Base-by-base conservation (phyloP, 352 stramenopile species). In the Globisporangium acanthophoron region DNA sequence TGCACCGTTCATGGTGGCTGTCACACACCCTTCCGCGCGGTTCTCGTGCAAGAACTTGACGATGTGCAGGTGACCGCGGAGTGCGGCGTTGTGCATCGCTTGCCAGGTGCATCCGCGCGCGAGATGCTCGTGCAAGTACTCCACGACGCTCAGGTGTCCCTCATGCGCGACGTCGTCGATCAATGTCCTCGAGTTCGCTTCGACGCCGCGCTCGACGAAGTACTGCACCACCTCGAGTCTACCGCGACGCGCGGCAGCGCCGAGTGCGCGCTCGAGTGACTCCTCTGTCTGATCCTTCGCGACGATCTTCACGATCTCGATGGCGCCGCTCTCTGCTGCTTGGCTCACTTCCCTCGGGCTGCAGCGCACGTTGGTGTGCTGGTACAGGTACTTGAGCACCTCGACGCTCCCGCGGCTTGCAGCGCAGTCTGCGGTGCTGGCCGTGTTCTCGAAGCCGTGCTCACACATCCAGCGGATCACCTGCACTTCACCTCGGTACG, bases 1-100 rank as follows among this genome's bases (percentile, higher is more conserved):
- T 9, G 33, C 33, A 37, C 33, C 3, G 9, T 37, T 37, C 33
- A 37, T 37, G 33, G 33, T 37, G 33, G 33, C 33, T 37, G 33
- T 11, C 33, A 9, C 9, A 9, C 33, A 37, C 5, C 33, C 33
- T 37, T 48, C 18, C 13, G 43, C 12, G 43, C 43, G 21, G 24
- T 41, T 24, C 29, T 57, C 24, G 9, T 11, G n/a, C 20, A 57
- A 12, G 39, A 50, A 57, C 39, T 57, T 40, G 11, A 50, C 43
- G 43, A 48, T 24, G 43, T 27, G 4, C 18, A 48, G 12, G 5
- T 29, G 43, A 13, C 43, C 43, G 16, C 20, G n/a, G 9, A n/a
- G 43, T 15, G 21, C 43, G n/a, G 43, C 43, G 18, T 15, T 27
- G 43, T 48, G 8, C 18, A 48, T n/a, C 33, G 33, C 33, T 37